A percentile compares a stretch with the other conserved stretches of the same genome.
Evolutionary conservation across 139 green algal species (phyloP).

Genomic region (Diplosphaera chodatii): DNA sequence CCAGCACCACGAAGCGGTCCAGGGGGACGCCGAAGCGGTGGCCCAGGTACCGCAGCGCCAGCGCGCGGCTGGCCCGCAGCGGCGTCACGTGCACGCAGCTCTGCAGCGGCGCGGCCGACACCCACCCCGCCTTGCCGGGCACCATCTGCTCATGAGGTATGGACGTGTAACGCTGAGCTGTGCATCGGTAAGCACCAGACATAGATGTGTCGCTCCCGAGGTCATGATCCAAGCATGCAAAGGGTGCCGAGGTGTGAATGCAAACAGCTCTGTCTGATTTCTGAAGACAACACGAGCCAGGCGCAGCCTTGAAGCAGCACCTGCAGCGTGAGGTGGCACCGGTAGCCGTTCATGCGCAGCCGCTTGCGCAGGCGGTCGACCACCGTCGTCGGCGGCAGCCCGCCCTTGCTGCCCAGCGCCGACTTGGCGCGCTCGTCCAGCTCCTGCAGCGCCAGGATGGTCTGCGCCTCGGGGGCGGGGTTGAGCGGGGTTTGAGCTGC

Average conservation of each 20-base stretch:
- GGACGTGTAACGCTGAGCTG: no score
- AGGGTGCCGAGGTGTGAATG: no score
- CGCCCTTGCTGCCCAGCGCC: conserved; percentile 11
- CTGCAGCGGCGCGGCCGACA: conserved; percentile 3
- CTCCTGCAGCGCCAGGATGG: no score
- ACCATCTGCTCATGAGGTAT: conserved; percentile 32
- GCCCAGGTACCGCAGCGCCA: conserved; percentile 72
- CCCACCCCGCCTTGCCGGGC: conserved; percentile 6
- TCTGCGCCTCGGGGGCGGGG: no score
- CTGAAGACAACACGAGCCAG: no score
- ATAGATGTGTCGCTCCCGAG: no score
- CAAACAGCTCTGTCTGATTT: no score
- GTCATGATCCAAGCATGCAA: no score
- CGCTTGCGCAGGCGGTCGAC: conserved; percentile 33
- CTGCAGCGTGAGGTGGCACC: conserved; percentile 42
- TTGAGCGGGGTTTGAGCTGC: no score
- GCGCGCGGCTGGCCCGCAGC: conserved; percentile 56
- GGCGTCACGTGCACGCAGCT: conserved; percentile 73
- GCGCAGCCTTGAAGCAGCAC: no score
- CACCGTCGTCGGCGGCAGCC: conserved; percentile 10
- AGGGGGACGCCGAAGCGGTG: conserved; percentile 27
- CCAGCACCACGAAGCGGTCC: conserved; percentile 31
- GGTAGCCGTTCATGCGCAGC: conserved; percentile 44
- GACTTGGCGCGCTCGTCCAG: conserved; percentile 19
- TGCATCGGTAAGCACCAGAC: no score